Evolutionary conservation across 192 early-diverging fungal genomes (phyloP), one percentile per base, ranked within the genome.

Genomic region (Entomortierella chlamydospora): DNA sequence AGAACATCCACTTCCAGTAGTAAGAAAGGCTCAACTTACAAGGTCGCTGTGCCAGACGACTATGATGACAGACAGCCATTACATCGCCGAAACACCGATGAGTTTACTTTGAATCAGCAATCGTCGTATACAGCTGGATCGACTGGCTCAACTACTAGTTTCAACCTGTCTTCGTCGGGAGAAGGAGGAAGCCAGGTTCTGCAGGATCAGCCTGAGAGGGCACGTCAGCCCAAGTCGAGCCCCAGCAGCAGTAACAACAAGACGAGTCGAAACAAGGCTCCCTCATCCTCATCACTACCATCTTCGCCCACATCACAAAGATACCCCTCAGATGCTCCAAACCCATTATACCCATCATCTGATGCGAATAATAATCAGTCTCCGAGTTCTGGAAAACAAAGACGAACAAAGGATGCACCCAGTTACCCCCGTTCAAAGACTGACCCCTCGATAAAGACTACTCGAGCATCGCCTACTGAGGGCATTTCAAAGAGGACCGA

Each of bases 51-150:
- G 0, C 76, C 76, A 11, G 58, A 79, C 12, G 62, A 61, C 23
- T 79, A 79, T 70, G 76, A 79, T 31, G 76, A 79, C 12, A 49
- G 76, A 12, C 76, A 79, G 33, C 76, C 76, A 2, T 26, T 59
- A 20, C 76, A 66, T 57, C 76, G 45, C 11, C 54, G 43, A 15
- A 20, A 50, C 10, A 23, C 42, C n/a, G 61, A 64, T n/a, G 61
- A 64, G 33, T 33, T 8, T 12, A 29, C 1, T 11, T 52, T 28
- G 15, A 5, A 64, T 18, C 61, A 64, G 23, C 47, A 29, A 31
- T 28, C 28, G 9, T 53, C 61, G 4, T 13, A 13, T 3, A 23
- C 50, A n/a, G 41, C 61, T 2, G 61, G 25, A 51, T 64, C 61
- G 4, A 26, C 57, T 10, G 29, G 57, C 15, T 59, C 57, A 6